Evolutionary conservation across 2,329 filamentous ascomycete species (phyloP), one percentile per base, ranked within the genome.

Genomic region (Aureobasidium musti): DNA sequence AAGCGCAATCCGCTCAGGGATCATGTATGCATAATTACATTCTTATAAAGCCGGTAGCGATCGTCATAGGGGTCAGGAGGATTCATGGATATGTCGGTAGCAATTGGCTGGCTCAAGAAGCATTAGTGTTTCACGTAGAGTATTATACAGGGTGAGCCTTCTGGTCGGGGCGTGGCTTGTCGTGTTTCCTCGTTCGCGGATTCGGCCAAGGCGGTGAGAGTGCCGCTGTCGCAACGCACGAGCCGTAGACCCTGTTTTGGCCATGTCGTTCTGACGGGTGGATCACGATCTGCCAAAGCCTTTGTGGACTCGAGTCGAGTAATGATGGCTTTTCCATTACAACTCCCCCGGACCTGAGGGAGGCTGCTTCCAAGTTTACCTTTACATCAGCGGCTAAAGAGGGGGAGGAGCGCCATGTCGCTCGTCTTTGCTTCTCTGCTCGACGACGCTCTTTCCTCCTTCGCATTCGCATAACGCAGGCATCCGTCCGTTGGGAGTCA

Each of bases 371-470:
- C 23, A 33, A 35, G 50, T 35, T 21, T 37, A 37, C 11, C 26
- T 43, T 33, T 59, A 45, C 54, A 59, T 59, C 54, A 59, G 54
- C 39, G 54, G 39, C 54, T 43, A 33, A 59, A 37, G 39, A 28
- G 54, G 54, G 54, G 23, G 39, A 59, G 37, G 39, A 45, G 39
- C 33, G 35, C 53, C 54, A 59, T 59, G 54, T 59, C 54, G 54
- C 54, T 26, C 43, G 39, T 45, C 19, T 6, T 19, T 17, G 14
- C 8, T n/a, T 33, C 14, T 13, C 7, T 43, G 39, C 39, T 43
- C 26, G 54, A 45, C 23, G 54, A 45, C 37, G 17, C 43, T 17
- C 26, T 30, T 45, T 59, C 26, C 39, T 45, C 43, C 19, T 43
- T 33, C 21, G 39, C 28, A 59, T 43, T 33, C 21, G 39, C 28